These are phyloP conservation scores for Acanthamoeba castellanii DNA, from an alignment of 208 protist species.

Conservation along the genomic window DNA sequence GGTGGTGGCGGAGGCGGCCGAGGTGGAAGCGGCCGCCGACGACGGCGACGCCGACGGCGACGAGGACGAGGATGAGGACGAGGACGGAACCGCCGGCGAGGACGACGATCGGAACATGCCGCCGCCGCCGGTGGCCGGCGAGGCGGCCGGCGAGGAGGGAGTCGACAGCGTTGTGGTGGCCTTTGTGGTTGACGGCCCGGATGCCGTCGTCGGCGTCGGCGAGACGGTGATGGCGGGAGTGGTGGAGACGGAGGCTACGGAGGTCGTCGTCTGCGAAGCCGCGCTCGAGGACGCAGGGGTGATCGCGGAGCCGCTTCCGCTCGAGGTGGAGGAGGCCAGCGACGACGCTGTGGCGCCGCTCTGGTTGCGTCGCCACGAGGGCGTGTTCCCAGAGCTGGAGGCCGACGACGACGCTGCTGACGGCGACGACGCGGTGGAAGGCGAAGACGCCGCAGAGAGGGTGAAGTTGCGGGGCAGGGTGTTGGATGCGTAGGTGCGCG, in stretches of 20 bases:
- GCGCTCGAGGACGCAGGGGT: background rate
- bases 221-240: background rate
- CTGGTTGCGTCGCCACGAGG: constrained; percentile 14
- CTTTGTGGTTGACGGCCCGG: background rate
- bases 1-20: background rate
- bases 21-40: background rate
- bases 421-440: background rate
- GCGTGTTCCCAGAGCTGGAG: background rate
- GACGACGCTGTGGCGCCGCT: background rate
- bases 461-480: constrained; percentile 14
- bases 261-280: background rate
- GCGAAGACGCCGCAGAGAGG: background rate
- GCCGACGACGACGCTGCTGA: background rate
- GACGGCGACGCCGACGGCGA: background rate
- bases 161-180: background rate
- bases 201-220: background rate
- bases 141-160: background rate
- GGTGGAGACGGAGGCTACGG: background rate
- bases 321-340: background rate
- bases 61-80: background rate
- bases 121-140: background rate
- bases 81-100: background rate
- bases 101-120: background rate
- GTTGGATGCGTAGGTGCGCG: constrained; percentile 34
- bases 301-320: background rate